Conservation (phyloP, 1,139 yeast genomes). For the Saccharomyces hybrid region DNA sequence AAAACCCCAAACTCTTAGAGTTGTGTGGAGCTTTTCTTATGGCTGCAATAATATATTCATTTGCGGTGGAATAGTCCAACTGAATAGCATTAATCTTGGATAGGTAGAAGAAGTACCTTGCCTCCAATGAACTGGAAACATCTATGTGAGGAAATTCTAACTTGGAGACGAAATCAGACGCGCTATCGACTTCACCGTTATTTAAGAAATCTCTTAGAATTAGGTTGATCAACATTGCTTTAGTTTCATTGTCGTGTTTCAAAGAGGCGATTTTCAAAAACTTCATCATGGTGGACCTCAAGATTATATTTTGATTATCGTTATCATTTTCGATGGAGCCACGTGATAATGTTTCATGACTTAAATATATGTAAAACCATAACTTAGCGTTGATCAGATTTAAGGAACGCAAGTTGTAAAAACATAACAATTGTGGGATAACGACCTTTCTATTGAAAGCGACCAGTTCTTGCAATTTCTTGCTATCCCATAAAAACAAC, state of each 20-base stretch:
- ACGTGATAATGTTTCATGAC: slow-evolving; percentile 50
- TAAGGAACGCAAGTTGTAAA: slow-evolving; percentile 72
- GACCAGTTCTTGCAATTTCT: slow-evolving; percentile 44
- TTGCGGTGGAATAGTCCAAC: slow-evolving; percentile 85
- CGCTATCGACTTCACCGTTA: slow-evolving; percentile 77
- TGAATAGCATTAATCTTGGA: slow-evolving; percentile 89
- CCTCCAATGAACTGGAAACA: slow-evolving; percentile 83
- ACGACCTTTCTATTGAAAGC: slow-evolving; percentile 40
- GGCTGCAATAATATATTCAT: slow-evolving; percentile 85
- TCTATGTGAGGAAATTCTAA: slow-evolving; percentile 61
- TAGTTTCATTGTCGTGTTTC: slow-evolving; percentile 88
- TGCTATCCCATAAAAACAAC: slow-evolving; percentile 61
- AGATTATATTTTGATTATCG: slow-evolving; percentile 38
- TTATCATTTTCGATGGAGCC: slow-evolving; percentile 17
- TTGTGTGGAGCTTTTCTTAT: slow-evolving; percentile 98
- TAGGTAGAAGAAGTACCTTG: slow-evolving; percentile 84
- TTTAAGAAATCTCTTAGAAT: slow-evolving; percentile 73
- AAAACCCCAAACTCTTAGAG: slow-evolving; percentile 72
- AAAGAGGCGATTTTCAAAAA: slow-evolving; percentile 84
- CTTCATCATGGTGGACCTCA: slow-evolving; percentile 62
- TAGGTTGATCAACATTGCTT: slow-evolving; percentile 77
- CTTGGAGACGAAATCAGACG: slow-evolving; percentile 83
- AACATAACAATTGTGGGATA: slow-evolving; percentile 50
- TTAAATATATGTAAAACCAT: slow-evolving; percentile 86
- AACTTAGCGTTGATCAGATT: slow-evolving; percentile 87